Evolutionary conservation across 2,329 filamentous ascomycete genomes (phyloP), one percentile per base, ranked within the genome.

Genomic region (Aspergillus sp.): DNA sequence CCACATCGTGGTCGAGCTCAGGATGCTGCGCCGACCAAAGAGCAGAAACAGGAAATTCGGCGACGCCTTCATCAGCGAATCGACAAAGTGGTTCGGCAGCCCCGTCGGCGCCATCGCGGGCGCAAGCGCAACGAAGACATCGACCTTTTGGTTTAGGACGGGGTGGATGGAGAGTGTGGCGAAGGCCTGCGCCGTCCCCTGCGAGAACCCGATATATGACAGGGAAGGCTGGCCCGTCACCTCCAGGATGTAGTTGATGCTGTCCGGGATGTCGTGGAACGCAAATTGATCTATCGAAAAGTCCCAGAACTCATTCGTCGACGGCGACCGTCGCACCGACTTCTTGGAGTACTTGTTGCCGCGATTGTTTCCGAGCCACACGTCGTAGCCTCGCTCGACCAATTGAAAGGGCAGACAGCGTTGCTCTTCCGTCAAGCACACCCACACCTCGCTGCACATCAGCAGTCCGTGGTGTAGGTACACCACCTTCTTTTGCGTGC

Each of bases 281-380:
- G 94, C 94, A 68, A 99, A 99, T 67, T 99, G 89, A 68, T 99
- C 94, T 67, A 99, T 97, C 47, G 90, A 96, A 69, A 99, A 99
- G 70, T 96, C 87, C 94, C 94, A 99, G 71, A 99, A 99, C 13
- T 83, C 79, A 35, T 81, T 76, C 2, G 88, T 87, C 0, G 84
- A 87, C 0, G 94, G 92, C 0, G 90, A 87, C 57, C 79, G 78
- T 53, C 86, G 81, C 47, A 92, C 83, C 2, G 86, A 92, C 74
- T 99, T 99, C 73, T 97, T 99, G 43, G 91, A 96, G 75, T 99
- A 99, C 70, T 99, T 99, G 80, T 99, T 99, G 46, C 94, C 94
- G 33, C 94, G 86, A 66, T 99, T 99, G 72, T 99, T 99, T 47
- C 94, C 94, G 56, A 99, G 80, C 89, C 94, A 99, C 59, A 97